phyloP scores from a whole-genome alignment of 2,329 filamentous ascomycete genomes.

The Fusarium burgessii region DNA sequence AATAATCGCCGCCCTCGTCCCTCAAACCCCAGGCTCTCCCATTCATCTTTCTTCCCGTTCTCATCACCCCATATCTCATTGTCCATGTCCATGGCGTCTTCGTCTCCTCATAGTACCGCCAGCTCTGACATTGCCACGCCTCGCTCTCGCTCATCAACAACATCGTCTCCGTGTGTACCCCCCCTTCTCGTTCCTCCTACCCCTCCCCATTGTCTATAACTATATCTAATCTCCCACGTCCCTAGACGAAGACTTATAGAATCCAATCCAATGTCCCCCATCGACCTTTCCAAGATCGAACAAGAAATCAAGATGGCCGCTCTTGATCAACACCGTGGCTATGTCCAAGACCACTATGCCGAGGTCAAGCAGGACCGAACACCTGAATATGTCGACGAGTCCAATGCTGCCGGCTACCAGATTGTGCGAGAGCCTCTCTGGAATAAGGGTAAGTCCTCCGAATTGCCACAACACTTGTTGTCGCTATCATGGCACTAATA shows the following conservation, averaged over 20 bases:
- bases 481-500: slow-evolving; percentile 22
- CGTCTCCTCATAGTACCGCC: slow-evolving; percentile 58
- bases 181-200: slow-evolving; percentile 53
- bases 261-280: slow-evolving; percentile 67
- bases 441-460: slow-evolving; percentile 69
- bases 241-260: slow-evolving; percentile 64
- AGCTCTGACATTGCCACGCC: slow-evolving; percentile 66
- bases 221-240: slow-evolving; percentile 63
- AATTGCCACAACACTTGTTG: slow-evolving; percentile 27
- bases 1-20: slow-evolving; percentile 48
- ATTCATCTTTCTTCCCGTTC: slow-evolving; percentile 38
- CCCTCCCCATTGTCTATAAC: slow-evolving; percentile 53
- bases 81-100: slow-evolving; percentile 49
- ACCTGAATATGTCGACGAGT: slow-evolving; percentile 66
- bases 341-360: slow-evolving; percentile 66
- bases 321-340: slow-evolving; percentile 71
- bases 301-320: slow-evolving; percentile 70
- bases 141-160: slow-evolving; percentile 59
- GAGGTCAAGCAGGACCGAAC: slow-evolving; percentile 66
- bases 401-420: slow-evolving; percentile 69
- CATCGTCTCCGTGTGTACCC: slow-evolving; percentile 60
- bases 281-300: slow-evolving; percentile 69
- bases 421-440: slow-evolving; percentile 71
- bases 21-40: slow-evolving; percentile 41
- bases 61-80: slow-evolving; percentile 44